phyloP scores from a whole-genome alignment of 176 grass and related monocot genomes.

The Chrysopogon serrulatus region DNA sequence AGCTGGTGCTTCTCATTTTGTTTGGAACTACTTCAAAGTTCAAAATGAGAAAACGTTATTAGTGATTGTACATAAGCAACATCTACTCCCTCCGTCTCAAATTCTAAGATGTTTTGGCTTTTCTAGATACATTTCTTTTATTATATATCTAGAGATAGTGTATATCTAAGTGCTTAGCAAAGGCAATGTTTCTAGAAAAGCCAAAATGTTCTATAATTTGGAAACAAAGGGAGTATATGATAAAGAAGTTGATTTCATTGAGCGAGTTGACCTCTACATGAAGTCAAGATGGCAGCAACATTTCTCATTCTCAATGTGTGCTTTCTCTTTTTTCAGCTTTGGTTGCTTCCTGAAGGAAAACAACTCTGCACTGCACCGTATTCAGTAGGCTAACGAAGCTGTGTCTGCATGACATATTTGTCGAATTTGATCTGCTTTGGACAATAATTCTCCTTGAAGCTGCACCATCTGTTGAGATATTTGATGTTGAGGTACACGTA shows the following conservation, averaged over 20 bases:
- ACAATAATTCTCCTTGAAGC: constrained; percentile 20
- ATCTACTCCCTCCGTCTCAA: no score
- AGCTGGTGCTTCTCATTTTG: no score
- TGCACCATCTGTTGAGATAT: neutral
- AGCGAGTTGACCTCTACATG: neutral
- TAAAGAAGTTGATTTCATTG: neutral
- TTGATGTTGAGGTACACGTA: neutral
- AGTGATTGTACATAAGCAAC: neutral
- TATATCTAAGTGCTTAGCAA: no score
- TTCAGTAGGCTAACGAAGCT: constrained; percentile 15
- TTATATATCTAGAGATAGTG: no score
- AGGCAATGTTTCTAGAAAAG: no score
- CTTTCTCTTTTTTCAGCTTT: constrained; percentile 14
- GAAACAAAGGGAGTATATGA: no score
- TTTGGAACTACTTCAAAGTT: no score
- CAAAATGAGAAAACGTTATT: no score
- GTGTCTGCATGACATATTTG: constrained; percentile 4
- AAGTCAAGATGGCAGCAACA: neutral
- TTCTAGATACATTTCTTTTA: no score
- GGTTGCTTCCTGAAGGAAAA: constrained; percentile 19
- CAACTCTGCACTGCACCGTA: neutral
- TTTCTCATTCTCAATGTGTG: neutral
- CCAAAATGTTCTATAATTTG: no score
- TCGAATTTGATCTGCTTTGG: constrained; percentile 24
- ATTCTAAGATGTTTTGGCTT: no score